A percentile compares a stretch with the other conserved stretches of the same genome.
These are phyloP conservation scores for Trichoderma asperelloides DNA, from an alignment of 495 filamentous ascomycete genomes.

Conservation along the genomic window DNA sequence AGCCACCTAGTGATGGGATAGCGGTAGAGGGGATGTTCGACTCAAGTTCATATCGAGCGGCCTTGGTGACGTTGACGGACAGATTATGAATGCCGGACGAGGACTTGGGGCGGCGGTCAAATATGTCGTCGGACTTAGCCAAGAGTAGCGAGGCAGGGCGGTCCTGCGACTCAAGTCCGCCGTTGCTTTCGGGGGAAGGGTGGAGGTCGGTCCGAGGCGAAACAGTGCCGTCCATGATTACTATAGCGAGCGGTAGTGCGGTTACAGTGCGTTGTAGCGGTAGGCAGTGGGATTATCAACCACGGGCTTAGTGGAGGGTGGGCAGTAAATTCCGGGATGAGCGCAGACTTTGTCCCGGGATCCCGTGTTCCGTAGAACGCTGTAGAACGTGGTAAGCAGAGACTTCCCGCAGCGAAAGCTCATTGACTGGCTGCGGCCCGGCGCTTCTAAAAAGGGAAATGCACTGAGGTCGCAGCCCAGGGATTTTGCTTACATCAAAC, in stretches of 20 bases:
- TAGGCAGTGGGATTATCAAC: background rate
- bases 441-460: background rate
- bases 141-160: background rate
- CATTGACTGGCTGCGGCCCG: background rate
- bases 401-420: background rate
- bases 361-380: background rate
- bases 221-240: background rate
- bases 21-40: background rate
- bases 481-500: background rate
- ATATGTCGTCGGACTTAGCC: constrained; percentile 5
- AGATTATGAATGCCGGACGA: constrained; percentile 6
- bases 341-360: background rate
- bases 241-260: background rate
- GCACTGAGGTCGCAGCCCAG: background rate
- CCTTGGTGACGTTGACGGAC: constrained; percentile 6
- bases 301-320: background rate
- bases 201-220: constrained; percentile 7
- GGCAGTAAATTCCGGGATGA: background rate
- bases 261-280: background rate
- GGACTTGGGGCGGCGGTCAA: constrained; percentile 4
- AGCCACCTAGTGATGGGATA: constrained; percentile 7
- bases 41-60: background rate
- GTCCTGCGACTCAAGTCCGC: constrained; percentile 3
- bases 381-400: background rate
- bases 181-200: background rate